Percentiles rank a stretch among this genome's conserved stretches.
These are phyloP conservation scores for Bryopsis sp. DNA, from an alignment of 139 green algal genomes.

Conservation along the genomic window DNA sequence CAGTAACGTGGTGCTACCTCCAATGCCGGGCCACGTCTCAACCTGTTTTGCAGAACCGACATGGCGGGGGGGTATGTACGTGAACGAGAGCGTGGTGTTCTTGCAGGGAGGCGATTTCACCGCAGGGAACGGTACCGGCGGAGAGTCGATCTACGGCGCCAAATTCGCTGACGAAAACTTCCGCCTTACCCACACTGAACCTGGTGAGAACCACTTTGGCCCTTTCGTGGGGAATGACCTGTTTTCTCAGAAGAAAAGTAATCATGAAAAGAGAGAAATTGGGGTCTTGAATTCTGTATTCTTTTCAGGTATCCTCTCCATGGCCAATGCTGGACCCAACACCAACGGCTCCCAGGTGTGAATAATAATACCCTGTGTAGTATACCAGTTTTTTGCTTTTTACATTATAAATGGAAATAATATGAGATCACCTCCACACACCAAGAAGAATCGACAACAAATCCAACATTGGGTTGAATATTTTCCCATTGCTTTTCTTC, in stretches of 20 bases:
- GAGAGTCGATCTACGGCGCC: slow-evolving; percentile 76
- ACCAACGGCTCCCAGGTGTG: slow-evolving; percentile 63
- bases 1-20: too few relatives aligned
- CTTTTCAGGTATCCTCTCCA: slow-evolving; percentile 46
- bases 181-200: slow-evolving; percentile 63
- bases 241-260: not conserved
- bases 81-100: slow-evolving; percentile 8
- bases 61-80: not conserved
- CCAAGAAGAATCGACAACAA: too few relatives aligned
- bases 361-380: too few relatives aligned
- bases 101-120: slow-evolving; percentile 83
- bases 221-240: not conserved
- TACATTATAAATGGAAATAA: too few relatives aligned
- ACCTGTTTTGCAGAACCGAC: too few relatives aligned
- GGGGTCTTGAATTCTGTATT: not conserved
- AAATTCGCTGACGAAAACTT: slow-evolving; percentile 81
- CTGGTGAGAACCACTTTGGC: slow-evolving; percentile 28
- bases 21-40: too few relatives aligned
- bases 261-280: too few relatives aligned
- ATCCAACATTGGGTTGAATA: too few relatives aligned
- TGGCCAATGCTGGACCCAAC: slow-evolving; percentile 73
- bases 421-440: too few relatives aligned
- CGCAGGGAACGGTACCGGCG: slow-evolving; percentile 58
- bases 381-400: too few relatives aligned
- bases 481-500: too few relatives aligned